Base-by-base conservation (phyloP, 148 eudicot species). In the Persicaria maculosa region DNA sequence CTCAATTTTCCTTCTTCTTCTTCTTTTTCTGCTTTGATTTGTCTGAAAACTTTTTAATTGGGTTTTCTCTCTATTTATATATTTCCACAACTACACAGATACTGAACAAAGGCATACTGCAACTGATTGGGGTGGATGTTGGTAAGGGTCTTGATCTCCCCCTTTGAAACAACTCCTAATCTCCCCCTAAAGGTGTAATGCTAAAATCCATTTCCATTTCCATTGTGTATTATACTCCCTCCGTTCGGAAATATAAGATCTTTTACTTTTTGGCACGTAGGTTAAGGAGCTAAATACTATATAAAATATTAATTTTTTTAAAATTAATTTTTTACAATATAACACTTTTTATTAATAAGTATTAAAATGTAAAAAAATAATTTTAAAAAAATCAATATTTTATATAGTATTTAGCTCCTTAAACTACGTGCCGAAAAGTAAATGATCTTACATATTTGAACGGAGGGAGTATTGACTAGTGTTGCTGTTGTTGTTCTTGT, bases 101-200 rank as follows among this genome's bases (percentile, higher is more conserved):
- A 68, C 7, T 94, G 46, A 86, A 94, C 93, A 94, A 87, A 81
- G 97, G 98, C 31, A 88, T 94, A 78, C 90, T 94, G 17, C 83
- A 94, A 55, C 22, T 92, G 65, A 91, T 94, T 45, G 98, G 98
- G 9, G 90, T 94, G 46, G 98, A 94, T 0, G 67, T 94, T 50
- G 98, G 98, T 20, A 94, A 94, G 83, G 98, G 98, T n/a, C 97
- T 94, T 74, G 89, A 94, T 80, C 45, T 94, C 75, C 97, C 98
- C 17, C 95, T 93, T n/a, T 93, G 83, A 89, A 20, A 31, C 48
- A 58, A 50, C 57, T 25, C 17, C 75, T 74, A 4, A 50, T 47
- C 17, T 69, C 84, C 1, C 36, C 68, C 2, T 12, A 65, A 65
- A 14, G 70, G 6, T 65, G 46, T 40, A 31, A 65, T 65, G 47